These are phyloP conservation scores for Dioszegia crocea DNA, from an alignment of 768 basidiomycete species.

Conservation along the genomic window DNA sequence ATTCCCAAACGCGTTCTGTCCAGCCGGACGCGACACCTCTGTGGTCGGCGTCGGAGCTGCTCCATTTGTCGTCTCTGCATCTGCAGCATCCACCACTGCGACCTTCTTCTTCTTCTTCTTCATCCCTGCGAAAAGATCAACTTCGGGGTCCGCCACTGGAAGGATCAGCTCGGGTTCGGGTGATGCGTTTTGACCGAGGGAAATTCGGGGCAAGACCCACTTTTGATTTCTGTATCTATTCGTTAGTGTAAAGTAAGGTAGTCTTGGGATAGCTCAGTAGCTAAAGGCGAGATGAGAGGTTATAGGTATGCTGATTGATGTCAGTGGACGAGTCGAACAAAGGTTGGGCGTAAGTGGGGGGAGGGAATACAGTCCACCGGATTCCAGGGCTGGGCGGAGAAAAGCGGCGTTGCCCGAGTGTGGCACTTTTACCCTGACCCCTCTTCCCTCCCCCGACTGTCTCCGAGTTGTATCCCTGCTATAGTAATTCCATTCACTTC, in stretches of 20 bases:
- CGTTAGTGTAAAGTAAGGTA: background rate
- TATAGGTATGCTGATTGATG: no score
- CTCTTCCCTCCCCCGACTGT: background rate
- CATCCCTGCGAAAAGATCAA: slow-evolving; percentile 53
- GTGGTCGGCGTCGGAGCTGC: slow-evolving; percentile 10
- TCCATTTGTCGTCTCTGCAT: slow-evolving; percentile 25
- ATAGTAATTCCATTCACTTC: slow-evolving; percentile 8
- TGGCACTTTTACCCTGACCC: slow-evolving; percentile 5
- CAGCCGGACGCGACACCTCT: slow-evolving; percentile 1
- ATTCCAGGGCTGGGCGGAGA: no score
- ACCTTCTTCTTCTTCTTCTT: slow-evolving; percentile 55
- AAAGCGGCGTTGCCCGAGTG: slow-evolving; percentile 1
- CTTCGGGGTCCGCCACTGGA: slow-evolving; percentile 48
- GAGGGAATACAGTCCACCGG: background rate
- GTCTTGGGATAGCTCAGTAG: no score
- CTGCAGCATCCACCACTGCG: slow-evolving; percentile 44
- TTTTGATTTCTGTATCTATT: slow-evolving; percentile 62
- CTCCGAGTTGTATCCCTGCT: background rate
- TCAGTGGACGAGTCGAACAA: slow-evolving; percentile 14
- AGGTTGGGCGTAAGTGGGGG: background rate
- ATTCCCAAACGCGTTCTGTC: slow-evolving; percentile 7
- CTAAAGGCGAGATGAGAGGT: no score
- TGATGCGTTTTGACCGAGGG: background rate
- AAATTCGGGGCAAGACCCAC: background rate
- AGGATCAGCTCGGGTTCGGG: background rate